These are phyloP conservation scores for Apostasia shenzhenica DNA, from an alignment of 106 monocot genomes.

Conservation along the genomic window DNA sequence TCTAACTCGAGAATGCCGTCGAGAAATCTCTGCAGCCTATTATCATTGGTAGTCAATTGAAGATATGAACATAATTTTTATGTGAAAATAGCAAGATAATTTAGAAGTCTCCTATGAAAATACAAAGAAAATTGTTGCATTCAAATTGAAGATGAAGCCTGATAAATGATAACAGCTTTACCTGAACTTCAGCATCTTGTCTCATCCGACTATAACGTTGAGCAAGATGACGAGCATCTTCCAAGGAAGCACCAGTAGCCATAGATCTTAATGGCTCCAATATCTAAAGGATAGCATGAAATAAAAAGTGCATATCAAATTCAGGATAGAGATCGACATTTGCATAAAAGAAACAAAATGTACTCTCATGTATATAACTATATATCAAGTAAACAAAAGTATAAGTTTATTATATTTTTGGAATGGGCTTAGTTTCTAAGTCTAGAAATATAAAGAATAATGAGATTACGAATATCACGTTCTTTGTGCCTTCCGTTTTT, in stretches of 20 bases:
- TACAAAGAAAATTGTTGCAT: neutral
- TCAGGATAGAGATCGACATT: too few relatives aligned
- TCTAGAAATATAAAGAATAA: too few relatives aligned
- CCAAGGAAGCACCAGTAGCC: slow-evolving; percentile 66
- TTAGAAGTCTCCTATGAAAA: neutral
- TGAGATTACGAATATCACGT: too few relatives aligned
- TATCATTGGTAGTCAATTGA: slow-evolving; percentile 8
- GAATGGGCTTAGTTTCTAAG: too few relatives aligned
- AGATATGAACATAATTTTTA: neutral
- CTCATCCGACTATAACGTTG: slow-evolving; percentile 96
- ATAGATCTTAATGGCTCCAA: slow-evolving; percentile 81
- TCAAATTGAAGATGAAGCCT: neutral
- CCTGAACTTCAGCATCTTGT: slow-evolving; percentile 76
- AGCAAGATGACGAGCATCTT: slow-evolving; percentile 98
- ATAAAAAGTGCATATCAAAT: too few relatives aligned
- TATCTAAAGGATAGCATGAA: slow-evolving; percentile 32
- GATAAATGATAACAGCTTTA: slow-evolving; percentile 10
- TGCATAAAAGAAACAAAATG: too few relatives aligned
- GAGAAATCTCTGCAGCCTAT: slow-evolving; percentile 76
- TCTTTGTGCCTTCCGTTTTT: too few relatives aligned
- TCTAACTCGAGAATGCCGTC: slow-evolving; percentile 66
- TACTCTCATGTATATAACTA: too few relatives aligned
- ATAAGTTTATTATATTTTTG: too few relatives aligned
- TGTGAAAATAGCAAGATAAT: neutral
- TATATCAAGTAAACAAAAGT: too few relatives aligned